Evolutionary conservation across 768 basidiomycete species (phyloP), one percentile per base, ranked within the genome.

Genomic region (Tylopilus intermedius): DNA sequence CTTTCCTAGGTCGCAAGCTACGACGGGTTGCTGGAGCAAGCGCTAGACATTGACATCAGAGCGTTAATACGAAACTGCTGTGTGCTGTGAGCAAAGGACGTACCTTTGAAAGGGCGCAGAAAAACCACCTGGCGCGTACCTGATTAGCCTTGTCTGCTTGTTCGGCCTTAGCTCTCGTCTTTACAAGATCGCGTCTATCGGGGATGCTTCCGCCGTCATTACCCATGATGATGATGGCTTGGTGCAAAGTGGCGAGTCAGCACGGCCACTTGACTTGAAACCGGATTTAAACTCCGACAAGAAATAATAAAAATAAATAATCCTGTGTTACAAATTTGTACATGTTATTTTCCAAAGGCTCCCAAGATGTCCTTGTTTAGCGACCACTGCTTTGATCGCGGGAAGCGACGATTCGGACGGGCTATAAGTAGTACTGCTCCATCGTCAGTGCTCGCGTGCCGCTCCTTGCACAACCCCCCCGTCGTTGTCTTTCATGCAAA

Each of bases 81-180:
- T 21, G 3, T 27, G 18, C 2, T 15, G 29, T 8, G 45, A 35
- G 26, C 2, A n/a, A 48, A 15, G 21, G 65, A 44, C 54, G 8
- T 63, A 90, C 94, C 82, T 97, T 97, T 39, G 94, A 96, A 4
- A 99, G 76, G 8, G 94, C 93, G 66, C 96, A 99, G 67, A 90
- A 93, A 55, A 89, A 82, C 93, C 91, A 98, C 44, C 81, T 76
- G 2, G 93, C 94, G 32, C 88, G 80, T 11, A 84, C 83, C 63
- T 95, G 88, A 62, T 93, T 93, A 1, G 90, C 86, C 70, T 84
- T 90, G 77, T 98, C 94, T 0, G 90, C 90, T 62, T 90, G 83
- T 68, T 93, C 90, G 18, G 86, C 84, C 77, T 92, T 91, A 14
- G 80, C 76, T 66, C 80, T 90, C 54, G 65, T 86, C 56, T 75